These are phyloP conservation scores for Botrytis fragariae DNA, from an alignment of 2,329 filamentous ascomycete species.

Conservation along the genomic window DNA sequence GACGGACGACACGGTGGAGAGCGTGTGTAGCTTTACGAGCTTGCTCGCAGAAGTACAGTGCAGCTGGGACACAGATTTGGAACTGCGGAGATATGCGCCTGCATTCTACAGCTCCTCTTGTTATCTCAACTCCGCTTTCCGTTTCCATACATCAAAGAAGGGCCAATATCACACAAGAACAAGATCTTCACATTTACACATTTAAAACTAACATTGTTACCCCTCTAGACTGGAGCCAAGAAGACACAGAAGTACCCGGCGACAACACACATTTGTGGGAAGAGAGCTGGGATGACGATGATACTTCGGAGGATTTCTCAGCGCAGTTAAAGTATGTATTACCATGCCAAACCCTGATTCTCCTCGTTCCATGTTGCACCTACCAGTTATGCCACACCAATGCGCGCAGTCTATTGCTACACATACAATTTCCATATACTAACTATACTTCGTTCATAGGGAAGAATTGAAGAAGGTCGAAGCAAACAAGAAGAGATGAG, in stretches of 20 bases:
- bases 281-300: constrained; percentile 99
- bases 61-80: not conserved
- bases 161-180: not conserved
- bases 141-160: not conserved
- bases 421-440: not conserved
- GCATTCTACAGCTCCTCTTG: not conserved
- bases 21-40: not conserved
- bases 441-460: constrained; percentile 44
- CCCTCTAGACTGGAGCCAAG: constrained; percentile 78
- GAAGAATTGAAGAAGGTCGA: constrained; percentile 96
- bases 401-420: not conserved
- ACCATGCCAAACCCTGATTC: not conserved
- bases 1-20: not conserved
- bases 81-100: not conserved
- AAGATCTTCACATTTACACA: not conserved
- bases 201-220: constrained; percentile 20
- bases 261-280: constrained; percentile 89
- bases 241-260: constrained; percentile 81
- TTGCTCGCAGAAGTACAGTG: too few relatives aligned
- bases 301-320: constrained; percentile 94
- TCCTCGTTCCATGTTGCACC: not conserved
- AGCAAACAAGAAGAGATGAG: constrained; percentile 62
- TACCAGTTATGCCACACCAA: not conserved
- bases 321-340: constrained; percentile 80
- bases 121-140: not conserved